Evolutionary conservation across 176 grass and related monocot genomes (phyloP).

Genomic region (Elaeis guineensis): DNA sequence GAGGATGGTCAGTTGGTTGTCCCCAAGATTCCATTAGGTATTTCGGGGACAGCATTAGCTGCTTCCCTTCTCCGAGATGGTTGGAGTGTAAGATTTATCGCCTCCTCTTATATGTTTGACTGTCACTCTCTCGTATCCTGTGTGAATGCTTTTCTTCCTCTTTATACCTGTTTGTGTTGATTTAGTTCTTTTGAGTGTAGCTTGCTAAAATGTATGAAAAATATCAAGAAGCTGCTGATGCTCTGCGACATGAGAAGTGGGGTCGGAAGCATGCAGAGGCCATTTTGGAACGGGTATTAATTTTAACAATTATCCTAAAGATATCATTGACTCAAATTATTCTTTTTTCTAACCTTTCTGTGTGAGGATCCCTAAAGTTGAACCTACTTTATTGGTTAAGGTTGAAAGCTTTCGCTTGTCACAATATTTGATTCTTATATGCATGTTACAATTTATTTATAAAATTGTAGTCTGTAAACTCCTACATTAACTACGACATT

Average conservation of each 20-base stretch:
- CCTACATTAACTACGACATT: no score
- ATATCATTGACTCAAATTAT: neutral
- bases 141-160: constrained; percentile 11
- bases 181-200: constrained; percentile 25
- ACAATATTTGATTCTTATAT: no score
- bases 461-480: no score
- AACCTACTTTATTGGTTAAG: no score
- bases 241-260: constrained; percentile 75
- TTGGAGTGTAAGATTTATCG: constrained; percentile 73
- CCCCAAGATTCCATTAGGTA: constrained; percentile 62
- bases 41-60: constrained; percentile 96
- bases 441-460: no score
- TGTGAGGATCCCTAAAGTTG: no score
- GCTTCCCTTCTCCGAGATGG: constrained; percentile 90
- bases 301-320: neutral
- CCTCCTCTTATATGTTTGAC: no score
- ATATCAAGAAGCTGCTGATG: constrained; percentile 97
- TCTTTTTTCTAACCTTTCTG: neutral
- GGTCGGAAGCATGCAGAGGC: constrained; percentile 84
- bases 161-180: constrained; percentile 12
- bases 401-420: no score
- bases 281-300: constrained; percentile 78
- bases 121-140: neutral
- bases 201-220: constrained; percentile 98
- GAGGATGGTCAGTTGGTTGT: constrained; percentile 54